phyloP scores from a whole-genome alignment of 768 basidiomycete species.

The Pleurotus pulmonarius region DNA sequence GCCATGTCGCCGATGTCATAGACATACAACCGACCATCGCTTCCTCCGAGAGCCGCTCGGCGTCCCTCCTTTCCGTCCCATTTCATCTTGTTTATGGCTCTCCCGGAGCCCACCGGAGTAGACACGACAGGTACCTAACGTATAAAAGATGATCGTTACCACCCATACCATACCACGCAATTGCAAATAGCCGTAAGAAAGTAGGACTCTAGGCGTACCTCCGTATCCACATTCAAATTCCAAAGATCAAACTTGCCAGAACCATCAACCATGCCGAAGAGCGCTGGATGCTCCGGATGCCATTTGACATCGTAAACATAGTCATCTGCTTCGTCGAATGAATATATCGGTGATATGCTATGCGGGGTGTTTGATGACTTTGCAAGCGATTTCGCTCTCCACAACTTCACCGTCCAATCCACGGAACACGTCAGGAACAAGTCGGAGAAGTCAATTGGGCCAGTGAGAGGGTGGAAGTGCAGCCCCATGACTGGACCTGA shows the following conservation, averaged over 20 bases:
- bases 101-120: conserved; percentile 70
- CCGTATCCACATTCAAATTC: conserved; percentile 96
- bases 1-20: conserved; percentile 95
- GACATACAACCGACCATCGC: conserved; percentile 89
- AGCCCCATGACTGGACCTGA: conserved; percentile 92
- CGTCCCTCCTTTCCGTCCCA: conserved; percentile 95
- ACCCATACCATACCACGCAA: neutral
- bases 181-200: neutral
- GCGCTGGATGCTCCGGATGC: conserved; percentile 93
- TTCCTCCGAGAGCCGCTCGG: conserved; percentile 85
- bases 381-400: conserved; percentile 77
- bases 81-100: conserved; percentile 91
- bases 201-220: conserved; percentile 52
- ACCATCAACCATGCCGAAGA: conserved; percentile 93
- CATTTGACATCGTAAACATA: conserved; percentile 99
- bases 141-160: neutral
- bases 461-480: conserved; percentile 89
- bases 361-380: conserved; percentile 66
- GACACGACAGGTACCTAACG: conserved; percentile 87
- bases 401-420: conserved; percentile 98
- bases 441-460: conserved; percentile 93
- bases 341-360: conserved; percentile 73
- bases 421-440: conserved; percentile 90
- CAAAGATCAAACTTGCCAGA: conserved; percentile 95
- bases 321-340: conserved; percentile 97